Percentiles rank a stretch among this genome's conserved stretches.
Evolutionary conservation across 2,329 filamentous ascomycete genomes (phyloP).

Genomic region (Fusarium burgessii): DNA sequence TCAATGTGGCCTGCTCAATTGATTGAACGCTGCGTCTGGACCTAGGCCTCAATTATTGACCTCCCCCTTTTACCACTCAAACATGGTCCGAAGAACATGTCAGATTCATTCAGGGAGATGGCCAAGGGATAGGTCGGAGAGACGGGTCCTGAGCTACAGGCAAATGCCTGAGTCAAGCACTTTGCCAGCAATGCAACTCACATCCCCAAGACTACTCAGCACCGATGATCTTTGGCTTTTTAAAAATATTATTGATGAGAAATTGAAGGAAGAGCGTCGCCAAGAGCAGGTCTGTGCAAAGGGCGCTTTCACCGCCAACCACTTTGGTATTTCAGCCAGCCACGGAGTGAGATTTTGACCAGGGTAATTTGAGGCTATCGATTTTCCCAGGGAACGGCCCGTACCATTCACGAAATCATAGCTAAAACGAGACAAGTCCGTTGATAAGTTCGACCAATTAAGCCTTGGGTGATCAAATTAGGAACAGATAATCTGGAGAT

Average conservation of each 20-base stretch:
- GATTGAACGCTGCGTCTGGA: neutral
- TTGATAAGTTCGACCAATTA: neutral
- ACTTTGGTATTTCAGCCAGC: conserved; percentile 20
- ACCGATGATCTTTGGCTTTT: neutral
- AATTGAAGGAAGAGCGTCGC: too few relatives aligned
- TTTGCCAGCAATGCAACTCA: neutral
- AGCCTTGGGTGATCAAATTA: neutral
- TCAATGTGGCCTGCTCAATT: neutral
- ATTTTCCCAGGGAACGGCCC: neutral
- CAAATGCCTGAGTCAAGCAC: neutral
- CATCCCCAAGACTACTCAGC: neutral
- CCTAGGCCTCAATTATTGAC: neutral
- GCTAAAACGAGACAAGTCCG: neutral
- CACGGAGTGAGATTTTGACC: neutral
- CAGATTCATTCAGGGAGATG: neutral
- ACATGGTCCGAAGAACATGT: neutral
- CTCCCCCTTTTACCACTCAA: neutral
- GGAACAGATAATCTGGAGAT: neutral
- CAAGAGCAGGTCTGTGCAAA: neutral
- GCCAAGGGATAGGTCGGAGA: neutral
- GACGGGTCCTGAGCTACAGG: neutral
- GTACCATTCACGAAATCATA: neutral
- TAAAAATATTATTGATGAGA: too few relatives aligned
- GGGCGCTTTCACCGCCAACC: conserved; percentile 6
- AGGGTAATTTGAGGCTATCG: neutral